Percentiles rank a stretch among this genome's conserved stretches.
These are phyloP conservation scores for Salpingoeca rosetta DNA, from an alignment of 78 protist genomes.

Conservation along the genomic window DNA sequence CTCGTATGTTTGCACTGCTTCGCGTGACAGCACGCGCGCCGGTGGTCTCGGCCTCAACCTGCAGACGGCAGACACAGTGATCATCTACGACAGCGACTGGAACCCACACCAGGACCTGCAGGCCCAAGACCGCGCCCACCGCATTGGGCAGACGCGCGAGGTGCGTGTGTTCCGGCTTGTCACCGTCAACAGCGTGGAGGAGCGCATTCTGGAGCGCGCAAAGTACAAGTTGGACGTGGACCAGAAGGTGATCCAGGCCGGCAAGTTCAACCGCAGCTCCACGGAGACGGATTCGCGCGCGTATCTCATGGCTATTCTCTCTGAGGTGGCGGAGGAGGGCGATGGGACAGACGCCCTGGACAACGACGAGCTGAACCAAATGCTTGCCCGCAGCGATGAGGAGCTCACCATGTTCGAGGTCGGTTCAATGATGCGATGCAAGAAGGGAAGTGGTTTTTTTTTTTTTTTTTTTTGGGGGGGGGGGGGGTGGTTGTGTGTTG, in stretches of 20 bases:
- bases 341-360: neutral
- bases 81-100: constrained; percentile 92
- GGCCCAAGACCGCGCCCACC: constrained; percentile 84
- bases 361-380: neutral
- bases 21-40: constrained; percentile 89
- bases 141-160: constrained; percentile 93
- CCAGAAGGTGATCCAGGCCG: constrained; percentile 76
- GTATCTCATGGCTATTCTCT: constrained; percentile 27
- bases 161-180: constrained; percentile 85
- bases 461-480: too few relatives aligned
- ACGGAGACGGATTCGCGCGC: constrained; percentile 36
- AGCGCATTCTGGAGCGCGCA: constrained; percentile 77
- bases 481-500: neutral
- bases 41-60: constrained; percentile 94
- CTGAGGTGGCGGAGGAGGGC: neutral
- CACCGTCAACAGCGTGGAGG: constrained; percentile 65
- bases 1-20: constrained; percentile 44
- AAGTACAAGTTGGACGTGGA: constrained; percentile 70
- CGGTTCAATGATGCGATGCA: neutral
- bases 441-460: neutral
- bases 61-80: constrained; percentile 87
- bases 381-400: constrained; percentile 23
- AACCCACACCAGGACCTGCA: constrained; percentile 78
- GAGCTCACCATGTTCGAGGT: neutral
- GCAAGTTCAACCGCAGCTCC: constrained; percentile 59